Evolutionary conservation across 805 yeast species (phyloP).

Genomic region (Middelhovenomyces tepae): DNA sequence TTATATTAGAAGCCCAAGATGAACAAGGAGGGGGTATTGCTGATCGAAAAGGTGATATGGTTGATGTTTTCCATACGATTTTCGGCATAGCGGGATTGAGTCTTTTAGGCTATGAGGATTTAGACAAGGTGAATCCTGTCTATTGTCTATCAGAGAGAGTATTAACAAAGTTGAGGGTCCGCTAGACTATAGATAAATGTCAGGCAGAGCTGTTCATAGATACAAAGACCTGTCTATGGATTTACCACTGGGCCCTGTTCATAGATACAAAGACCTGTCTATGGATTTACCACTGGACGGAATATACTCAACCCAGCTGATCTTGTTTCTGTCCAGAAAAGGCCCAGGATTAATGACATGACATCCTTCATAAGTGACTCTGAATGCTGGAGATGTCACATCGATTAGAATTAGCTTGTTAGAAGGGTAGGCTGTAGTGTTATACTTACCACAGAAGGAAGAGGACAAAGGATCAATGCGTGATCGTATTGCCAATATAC

Average conservation of each 20-base stretch:
- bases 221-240: slow-evolving; percentile 23
- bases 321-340: slow-evolving; percentile 36
- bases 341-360: slow-evolving; percentile 65
- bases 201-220: too few relatives aligned
- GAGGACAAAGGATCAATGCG: slow-evolving; percentile 60
- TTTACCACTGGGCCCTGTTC: slow-evolving; percentile 41
- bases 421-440: slow-evolving; percentile 25
- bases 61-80: slow-evolving; percentile 86
- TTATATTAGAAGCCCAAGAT: slow-evolving; percentile 76
- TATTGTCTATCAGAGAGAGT: slow-evolving; percentile 63
- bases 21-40: slow-evolving; percentile 76
- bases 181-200: too few relatives aligned
- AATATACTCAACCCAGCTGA: slow-evolving; percentile 65
- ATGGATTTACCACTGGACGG: slow-evolving; percentile 47
- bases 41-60: slow-evolving; percentile 85
- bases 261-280: slow-evolving; percentile 17
- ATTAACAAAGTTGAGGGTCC: neutral
- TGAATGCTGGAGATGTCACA: slow-evolving; percentile 59
- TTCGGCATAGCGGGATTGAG: slow-evolving; percentile 88
- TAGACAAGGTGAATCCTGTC: slow-evolving; percentile 69
- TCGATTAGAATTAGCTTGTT: slow-evolving; percentile 50
- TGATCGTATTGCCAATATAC: slow-evolving; percentile 64
- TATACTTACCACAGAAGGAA: too few relatives aligned
- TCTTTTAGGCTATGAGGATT: slow-evolving; percentile 51
- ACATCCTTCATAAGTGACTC: slow-evolving; percentile 75